A percentile compares a stretch with the other conserved stretches of the same genome.
phyloP scores from a whole-genome alignment of 371 early-diverging fungal species.

The Coemansia sp. region DNA sequence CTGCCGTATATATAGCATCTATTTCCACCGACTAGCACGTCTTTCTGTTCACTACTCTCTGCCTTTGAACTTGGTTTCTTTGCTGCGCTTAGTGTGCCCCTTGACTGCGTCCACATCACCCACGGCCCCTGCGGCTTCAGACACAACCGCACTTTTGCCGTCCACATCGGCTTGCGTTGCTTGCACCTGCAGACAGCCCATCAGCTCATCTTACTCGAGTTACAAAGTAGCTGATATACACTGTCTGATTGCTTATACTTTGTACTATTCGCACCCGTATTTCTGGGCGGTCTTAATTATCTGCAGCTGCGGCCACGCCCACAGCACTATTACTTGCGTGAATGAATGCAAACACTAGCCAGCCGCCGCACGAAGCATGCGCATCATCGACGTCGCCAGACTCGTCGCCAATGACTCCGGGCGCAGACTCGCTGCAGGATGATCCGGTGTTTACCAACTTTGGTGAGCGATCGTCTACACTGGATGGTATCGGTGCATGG shows the following conservation, averaged over 20 bases:
- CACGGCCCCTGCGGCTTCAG: neutral
- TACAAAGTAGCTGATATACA: neutral
- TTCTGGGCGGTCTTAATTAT: neutral
- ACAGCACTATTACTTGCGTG: neutral
- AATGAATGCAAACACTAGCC: conserved; percentile 27
- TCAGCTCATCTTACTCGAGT: neutral
- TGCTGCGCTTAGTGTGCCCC: neutral
- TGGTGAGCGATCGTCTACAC: conserved; percentile 24
- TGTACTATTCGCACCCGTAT: conserved; percentile 6
- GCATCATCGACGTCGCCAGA: conserved; percentile 32
- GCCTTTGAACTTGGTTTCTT: neutral
- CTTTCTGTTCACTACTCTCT: neutral
- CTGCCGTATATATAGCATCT: conserved; percentile 10
- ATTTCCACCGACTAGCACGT: neutral
- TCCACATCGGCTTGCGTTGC: neutral
- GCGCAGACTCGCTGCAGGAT: conserved; percentile 20
- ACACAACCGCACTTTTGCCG: neutral
- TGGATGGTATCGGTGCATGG: conserved; percentile 45
- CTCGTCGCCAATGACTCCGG: conserved; percentile 39
- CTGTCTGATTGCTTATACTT: neutral
- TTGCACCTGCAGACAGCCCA: conserved; percentile 7
- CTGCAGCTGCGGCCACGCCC: conserved; percentile 1
- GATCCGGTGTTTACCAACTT: conserved; percentile 28
- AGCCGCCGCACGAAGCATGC: conserved; percentile 30
- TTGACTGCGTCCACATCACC: conserved; percentile 4